Conservation (phyloP, 2,329 filamentous ascomycete species). For the Talaromyces atroroseus region DNA sequence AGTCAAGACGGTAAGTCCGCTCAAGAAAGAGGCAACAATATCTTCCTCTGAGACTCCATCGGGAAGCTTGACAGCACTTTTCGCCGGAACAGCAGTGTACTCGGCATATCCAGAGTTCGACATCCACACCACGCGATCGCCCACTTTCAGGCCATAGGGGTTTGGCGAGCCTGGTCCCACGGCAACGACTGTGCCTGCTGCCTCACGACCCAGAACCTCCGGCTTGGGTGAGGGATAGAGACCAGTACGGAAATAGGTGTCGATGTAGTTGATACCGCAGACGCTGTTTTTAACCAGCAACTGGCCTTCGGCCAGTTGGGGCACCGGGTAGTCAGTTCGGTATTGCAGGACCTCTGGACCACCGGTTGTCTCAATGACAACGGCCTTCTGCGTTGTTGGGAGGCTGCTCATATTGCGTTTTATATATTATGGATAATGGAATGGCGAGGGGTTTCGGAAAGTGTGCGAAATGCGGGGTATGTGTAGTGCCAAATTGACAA, state of each 20-base stretch:
- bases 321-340: constrained; percentile 65
- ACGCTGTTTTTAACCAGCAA: constrained; percentile 76
- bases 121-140: constrained; percentile 69
- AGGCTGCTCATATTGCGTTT: constrained; percentile 30
- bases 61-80: constrained; percentile 59
- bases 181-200: constrained; percentile 63
- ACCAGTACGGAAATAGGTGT: constrained; percentile 84
- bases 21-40: constrained; percentile 66
- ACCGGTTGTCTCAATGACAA: constrained; percentile 67
- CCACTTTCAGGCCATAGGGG: constrained; percentile 53
- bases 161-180: constrained; percentile 46
- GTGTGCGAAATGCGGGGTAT: constrained; percentile 1
- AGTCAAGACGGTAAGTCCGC: constrained; percentile 77
- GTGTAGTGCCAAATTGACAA: constrained; percentile 4
- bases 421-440: background rate
- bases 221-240: constrained; percentile 70
- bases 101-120: constrained; percentile 52
- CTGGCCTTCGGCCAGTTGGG: constrained; percentile 61
- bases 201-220: constrained; percentile 74
- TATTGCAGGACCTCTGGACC: constrained; percentile 67
- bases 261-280: constrained; percentile 81
- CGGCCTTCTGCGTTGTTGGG: constrained; percentile 65
- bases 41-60: constrained; percentile 54
- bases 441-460: no score
- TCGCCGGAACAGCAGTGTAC: constrained; percentile 51